Percentiles rank a stretch among this genome's conserved stretches.
phyloP scores from a whole-genome alignment of 352 stramenopile species.

The Phytophthora melonis region DNA sequence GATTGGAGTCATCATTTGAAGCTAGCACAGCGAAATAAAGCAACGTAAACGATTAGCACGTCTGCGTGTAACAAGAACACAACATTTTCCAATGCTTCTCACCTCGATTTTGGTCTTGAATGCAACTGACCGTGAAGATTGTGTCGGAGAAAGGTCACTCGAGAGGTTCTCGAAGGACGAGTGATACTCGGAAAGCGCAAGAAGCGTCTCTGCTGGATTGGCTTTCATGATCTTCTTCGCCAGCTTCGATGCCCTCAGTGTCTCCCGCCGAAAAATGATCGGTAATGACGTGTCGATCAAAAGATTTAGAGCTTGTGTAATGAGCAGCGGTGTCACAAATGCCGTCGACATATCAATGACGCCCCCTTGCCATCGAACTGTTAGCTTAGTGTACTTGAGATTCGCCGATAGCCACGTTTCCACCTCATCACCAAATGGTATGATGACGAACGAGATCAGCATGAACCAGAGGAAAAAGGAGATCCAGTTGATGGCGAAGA shows the following conservation, averaged over 20 bases:
- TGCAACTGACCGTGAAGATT: conserved; percentile 47
- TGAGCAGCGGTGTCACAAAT: conserved; percentile 84
- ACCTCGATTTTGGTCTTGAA: conserved; percentile 90
- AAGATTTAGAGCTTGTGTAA: conserved; percentile 87
- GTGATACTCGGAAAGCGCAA: conserved; percentile 85
- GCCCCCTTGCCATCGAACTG: conserved; percentile 83
- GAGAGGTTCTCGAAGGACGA: conserved; percentile 80
- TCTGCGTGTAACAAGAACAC: background rate
- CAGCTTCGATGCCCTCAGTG: conserved; percentile 76
- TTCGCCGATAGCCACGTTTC: conserved; percentile 84
- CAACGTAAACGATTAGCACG: background rate
- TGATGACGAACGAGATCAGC: conserved; percentile 88
- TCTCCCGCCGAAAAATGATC: conserved; percentile 69
- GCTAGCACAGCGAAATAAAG: conserved; percentile 34
- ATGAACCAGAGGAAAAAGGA: conserved; percentile 93
- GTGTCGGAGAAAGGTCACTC: conserved; percentile 36
- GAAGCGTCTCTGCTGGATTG: conserved; percentile 82
- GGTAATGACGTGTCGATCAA: conserved; percentile 86
- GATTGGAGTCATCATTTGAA: conserved; percentile 91
- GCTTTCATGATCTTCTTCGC: conserved; percentile 84
- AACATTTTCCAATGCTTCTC: conserved; percentile 3
- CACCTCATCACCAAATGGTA: conserved; percentile 83
- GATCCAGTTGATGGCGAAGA: conserved; percentile 92
- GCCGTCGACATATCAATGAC: conserved; percentile 91
- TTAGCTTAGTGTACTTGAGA: conserved; percentile 85